Percentiles rank a stretch among this genome's conserved stretches.
phyloP scores from a whole-genome alignment of 2,329 filamentous ascomycete genomes.

The Diaporthe aspalathi region DNA sequence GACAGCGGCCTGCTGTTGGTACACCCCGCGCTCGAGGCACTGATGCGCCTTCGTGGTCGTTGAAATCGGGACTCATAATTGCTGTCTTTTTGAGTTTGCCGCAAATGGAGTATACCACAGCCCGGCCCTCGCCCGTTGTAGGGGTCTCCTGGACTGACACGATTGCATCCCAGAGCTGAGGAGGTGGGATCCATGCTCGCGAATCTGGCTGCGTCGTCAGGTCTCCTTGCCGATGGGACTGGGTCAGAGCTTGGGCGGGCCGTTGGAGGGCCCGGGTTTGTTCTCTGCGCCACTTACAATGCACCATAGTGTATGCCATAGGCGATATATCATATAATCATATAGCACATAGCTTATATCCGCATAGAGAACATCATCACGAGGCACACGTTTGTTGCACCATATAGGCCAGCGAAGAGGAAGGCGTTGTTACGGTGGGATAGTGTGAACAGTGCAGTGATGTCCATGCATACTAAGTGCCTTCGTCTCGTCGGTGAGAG shows the following conservation, averaged over 20 bases:
- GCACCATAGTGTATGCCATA: not conserved
- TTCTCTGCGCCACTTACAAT: conserved; percentile 3
- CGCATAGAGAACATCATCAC: conserved; percentile 3
- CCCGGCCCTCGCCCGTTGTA: not conserved
- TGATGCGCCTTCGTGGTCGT: conserved; percentile 6
- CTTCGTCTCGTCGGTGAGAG: conserved; percentile 16
- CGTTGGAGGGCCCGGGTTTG: not conserved
- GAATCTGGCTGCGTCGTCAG: conserved; percentile 8
- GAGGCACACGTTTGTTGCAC: conserved; percentile 3
- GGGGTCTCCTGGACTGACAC: conserved; percentile 17
- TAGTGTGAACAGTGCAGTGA: not conserved
- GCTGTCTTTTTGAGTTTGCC: not conserved
- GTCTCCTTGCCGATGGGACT: conserved; percentile 12
- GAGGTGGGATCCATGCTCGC: conserved; percentile 25
- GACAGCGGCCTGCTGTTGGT: conserved; percentile 15
- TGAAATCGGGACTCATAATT: not conserved
- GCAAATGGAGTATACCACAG: not conserved
- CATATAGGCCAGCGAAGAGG: not conserved
- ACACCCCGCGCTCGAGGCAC: not conserved
- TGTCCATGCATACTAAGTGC: conserved; percentile 10
- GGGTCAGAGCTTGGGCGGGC: conserved; percentile 12
- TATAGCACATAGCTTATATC: no score
- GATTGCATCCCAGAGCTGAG: not conserved
- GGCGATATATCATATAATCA: no score
- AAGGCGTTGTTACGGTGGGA: conserved; percentile 24